phyloP scores from a whole-genome alignment of 1,284 basidiomycete species.

The Meira miltonrushii region DNA sequence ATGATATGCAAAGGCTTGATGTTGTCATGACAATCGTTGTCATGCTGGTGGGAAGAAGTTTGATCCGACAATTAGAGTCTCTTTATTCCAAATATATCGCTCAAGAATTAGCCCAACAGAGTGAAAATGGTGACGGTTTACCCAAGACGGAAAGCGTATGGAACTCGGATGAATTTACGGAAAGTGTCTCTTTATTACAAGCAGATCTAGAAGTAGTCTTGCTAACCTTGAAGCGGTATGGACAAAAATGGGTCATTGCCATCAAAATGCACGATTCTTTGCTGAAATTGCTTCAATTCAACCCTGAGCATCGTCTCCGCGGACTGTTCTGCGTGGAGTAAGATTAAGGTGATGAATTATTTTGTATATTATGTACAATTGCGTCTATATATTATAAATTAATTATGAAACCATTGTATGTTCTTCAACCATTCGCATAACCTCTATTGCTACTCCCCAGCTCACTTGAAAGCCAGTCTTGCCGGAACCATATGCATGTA shows the following conservation, averaged over 20 bases:
- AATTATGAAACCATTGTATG: too few relatives aligned
- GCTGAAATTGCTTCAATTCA: constrained; percentile 5
- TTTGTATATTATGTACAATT: too few relatives aligned
- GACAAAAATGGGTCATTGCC: not conserved
- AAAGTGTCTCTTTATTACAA: not conserved
- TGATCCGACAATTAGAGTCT: not conserved
- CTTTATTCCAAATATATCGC: constrained; percentile 1
- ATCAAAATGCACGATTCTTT: not conserved
- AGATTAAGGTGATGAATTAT: too few relatives aligned
- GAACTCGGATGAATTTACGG: not conserved
- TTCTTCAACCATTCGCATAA: not conserved
- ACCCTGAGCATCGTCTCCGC: constrained; percentile 2
- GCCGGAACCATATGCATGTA: constrained; percentile 4
- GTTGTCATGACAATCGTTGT: not conserved
- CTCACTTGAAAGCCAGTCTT: not conserved
- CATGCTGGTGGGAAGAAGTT: not conserved
- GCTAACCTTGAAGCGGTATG: not conserved
- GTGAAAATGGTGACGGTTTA: not conserved
- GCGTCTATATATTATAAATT: too few relatives aligned
- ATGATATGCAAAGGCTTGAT: not conserved
- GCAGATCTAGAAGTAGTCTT: constrained; percentile 2
- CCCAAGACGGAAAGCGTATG: not conserved
- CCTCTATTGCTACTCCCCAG: constrained; percentile 1
- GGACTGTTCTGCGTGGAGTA: not conserved
- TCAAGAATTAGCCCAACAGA: not conserved